These are phyloP conservation scores for Mycosarcoma mackinlayi DNA, from an alignment of 1,284 basidiomycete genomes.

Conservation along the genomic window DNA sequence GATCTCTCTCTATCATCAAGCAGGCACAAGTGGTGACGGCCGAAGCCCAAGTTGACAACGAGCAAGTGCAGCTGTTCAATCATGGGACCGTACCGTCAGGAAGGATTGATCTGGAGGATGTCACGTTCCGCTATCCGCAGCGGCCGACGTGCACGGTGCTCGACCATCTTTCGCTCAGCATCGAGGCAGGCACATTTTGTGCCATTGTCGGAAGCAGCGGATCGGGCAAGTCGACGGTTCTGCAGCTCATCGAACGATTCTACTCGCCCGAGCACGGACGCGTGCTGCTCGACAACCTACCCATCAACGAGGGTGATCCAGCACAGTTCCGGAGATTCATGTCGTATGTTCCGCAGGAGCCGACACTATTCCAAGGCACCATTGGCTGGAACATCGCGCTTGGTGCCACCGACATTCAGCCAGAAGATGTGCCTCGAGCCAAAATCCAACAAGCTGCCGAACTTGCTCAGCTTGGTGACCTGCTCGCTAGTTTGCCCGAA, in stretches of 20 bases:
- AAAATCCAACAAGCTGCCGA: conserved; percentile 2
- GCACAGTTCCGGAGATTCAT: conserved; percentile 19
- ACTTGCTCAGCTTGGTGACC: conserved; percentile 10
- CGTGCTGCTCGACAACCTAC: conserved; percentile 33
- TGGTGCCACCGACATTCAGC: conserved; percentile 20
- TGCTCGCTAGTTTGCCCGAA: conserved; percentile 36
- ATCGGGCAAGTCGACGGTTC: conserved; percentile 85
- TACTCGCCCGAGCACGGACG: conserved; percentile 73
- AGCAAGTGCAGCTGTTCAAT: not conserved
- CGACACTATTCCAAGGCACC: conserved; percentile 29
- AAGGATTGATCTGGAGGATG: conserved; percentile 74
- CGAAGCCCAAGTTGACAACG: conserved; percentile 57
- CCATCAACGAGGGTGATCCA: conserved; percentile 25
- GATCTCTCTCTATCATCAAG: conserved; percentile 72
- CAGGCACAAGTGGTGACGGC: not conserved
- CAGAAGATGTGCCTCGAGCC: conserved; percentile 1
- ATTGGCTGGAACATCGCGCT: conserved; percentile 46
- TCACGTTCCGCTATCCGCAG: conserved; percentile 94
- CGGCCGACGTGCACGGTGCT: conserved; percentile 73
- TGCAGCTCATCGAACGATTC: conserved; percentile 86
- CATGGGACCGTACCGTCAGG: not conserved
- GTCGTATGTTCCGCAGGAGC: conserved; percentile 48
- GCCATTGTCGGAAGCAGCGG: conserved; percentile 86
- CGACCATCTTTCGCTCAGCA: conserved; percentile 50
- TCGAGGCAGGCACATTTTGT: conserved; percentile 83